These are phyloP conservation scores for Mycosphaerella sp. DNA, from an alignment of 2,329 filamentous ascomycete species.

Conservation along the genomic window DNA sequence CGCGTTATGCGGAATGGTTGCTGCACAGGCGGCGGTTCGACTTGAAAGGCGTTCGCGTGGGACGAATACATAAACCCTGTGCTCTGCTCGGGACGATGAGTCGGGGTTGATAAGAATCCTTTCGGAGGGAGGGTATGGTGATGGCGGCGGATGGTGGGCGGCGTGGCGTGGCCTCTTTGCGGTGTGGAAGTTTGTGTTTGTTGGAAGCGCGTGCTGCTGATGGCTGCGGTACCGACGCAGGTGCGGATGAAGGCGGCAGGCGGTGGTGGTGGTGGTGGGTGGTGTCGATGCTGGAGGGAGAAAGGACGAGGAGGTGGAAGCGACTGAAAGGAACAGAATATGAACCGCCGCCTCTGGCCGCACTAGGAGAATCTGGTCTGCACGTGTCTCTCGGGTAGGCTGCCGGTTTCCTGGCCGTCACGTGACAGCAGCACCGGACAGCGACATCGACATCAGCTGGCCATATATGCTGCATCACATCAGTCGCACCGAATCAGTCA, in stretches of 20 bases:
- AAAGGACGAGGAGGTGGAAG: conserved; percentile 1
- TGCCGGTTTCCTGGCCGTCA: not conserved
- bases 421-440: not conserved
- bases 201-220: conserved; percentile 5
- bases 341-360: not conserved
- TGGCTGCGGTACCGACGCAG: not conserved
- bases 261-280: not conserved
- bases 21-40: conserved; percentile 89
- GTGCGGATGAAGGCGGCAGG: too few relatives aligned
- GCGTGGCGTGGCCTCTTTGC: conserved; percentile 9
- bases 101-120: conserved; percentile 17
- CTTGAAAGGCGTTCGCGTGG: conserved; percentile 89
- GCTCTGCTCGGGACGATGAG: conserved; percentile 20
- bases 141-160: conserved; percentile 15
- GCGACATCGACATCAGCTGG: not conserved
- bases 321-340: not conserved
- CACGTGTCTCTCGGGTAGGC: not conserved
- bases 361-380: not conserved
- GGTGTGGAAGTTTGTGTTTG: conserved; percentile 12
- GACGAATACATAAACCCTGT: conserved; percentile 94
- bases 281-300: not conserved
- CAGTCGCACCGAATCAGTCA: too few relatives aligned
- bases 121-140: conserved; percentile 16
- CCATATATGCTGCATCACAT: not conserved
- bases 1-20: conserved; percentile 83